These are phyloP conservation scores for Suillus clintonianus DNA, from an alignment of 768 basidiomycete genomes.

Conservation along the genomic window DNA sequence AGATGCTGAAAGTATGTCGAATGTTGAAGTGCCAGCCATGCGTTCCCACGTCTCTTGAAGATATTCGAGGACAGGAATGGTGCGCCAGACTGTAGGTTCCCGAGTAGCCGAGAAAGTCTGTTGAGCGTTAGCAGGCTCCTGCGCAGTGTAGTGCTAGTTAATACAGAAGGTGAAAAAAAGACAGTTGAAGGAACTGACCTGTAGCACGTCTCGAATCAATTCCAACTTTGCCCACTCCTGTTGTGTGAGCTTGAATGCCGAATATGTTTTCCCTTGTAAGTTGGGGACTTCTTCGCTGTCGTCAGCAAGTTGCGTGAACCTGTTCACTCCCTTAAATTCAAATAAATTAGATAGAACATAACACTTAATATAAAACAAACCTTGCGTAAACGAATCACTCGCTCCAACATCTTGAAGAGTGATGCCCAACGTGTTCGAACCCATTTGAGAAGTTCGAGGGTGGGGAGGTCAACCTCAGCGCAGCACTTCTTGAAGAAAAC, in stretches of 20 bases:
- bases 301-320: constrained; percentile 24
- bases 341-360: background rate
- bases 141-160: background rate
- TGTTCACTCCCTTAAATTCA: constrained; percentile 1
- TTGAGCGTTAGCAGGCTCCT: constrained; percentile 19
- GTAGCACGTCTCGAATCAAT: constrained; percentile 28
- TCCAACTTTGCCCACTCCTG: constrained; percentile 27
- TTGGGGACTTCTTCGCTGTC: constrained; percentile 21
- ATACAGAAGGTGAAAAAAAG: constrained; percentile 10
- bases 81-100: constrained; percentile 17
- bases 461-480: background rate
- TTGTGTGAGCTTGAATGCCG: constrained; percentile 17
- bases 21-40: constrained; percentile 12
- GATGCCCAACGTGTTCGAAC: constrained; percentile 32
- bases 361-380: background rate
- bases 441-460: constrained; percentile 30
- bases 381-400: constrained; percentile 9
- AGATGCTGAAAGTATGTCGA: constrained; percentile 7
- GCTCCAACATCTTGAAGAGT: constrained; percentile 13
- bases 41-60: constrained; percentile 16
- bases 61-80: constrained; percentile 18
- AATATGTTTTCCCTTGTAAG: constrained; percentile 27
- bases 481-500: constrained; percentile 24
- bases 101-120: constrained; percentile 13
- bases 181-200: constrained; percentile 15